These are phyloP conservation scores for Aspergillus quadricinctus DNA, from an alignment of 2,329 filamentous ascomycete genomes.

Conservation along the genomic window DNA sequence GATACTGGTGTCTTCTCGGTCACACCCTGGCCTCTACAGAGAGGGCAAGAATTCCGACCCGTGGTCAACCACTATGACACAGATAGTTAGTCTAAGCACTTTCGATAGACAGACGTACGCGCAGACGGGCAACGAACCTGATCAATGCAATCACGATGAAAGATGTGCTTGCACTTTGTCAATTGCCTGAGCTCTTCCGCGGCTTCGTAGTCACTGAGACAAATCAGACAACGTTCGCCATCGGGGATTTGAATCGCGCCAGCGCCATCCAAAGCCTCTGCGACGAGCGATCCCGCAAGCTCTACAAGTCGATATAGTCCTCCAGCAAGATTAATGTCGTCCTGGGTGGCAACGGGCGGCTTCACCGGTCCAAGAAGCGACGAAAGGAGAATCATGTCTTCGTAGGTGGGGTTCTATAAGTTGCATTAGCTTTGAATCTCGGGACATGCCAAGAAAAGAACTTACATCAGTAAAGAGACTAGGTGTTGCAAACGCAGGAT, in stretches of 20 bases:
- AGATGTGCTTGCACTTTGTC: conserved; percentile 61
- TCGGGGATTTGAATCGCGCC: conserved; percentile 35
- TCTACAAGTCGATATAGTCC: conserved; percentile 55
- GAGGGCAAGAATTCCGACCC: conserved; percentile 36
- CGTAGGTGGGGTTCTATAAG: conserved; percentile 58
- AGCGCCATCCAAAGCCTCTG: conserved; percentile 42
- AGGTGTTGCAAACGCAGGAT: conserved; percentile 65
- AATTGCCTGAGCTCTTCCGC: conserved; percentile 59
- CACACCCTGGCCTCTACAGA: conserved; percentile 40
- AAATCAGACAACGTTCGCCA: conserved; percentile 61
- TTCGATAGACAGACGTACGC: conserved; percentile 3
- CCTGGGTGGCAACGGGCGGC: conserved; percentile 62
- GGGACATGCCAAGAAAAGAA: conserved; percentile 1
- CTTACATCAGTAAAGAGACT: conserved; percentile 65
- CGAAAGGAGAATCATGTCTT: conserved; percentile 67
- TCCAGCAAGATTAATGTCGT: conserved; percentile 59
- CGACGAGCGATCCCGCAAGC: conserved; percentile 41
- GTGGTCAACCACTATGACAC: conserved; percentile 61
- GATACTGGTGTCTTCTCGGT: conserved; percentile 26
- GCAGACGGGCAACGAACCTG: conserved; percentile 48
- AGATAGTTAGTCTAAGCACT: conserved; percentile 25
- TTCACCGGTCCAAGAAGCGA: conserved; percentile 64
- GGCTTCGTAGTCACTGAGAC: conserved; percentile 61
- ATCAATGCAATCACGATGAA: conserved; percentile 66
- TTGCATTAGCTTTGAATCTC: conserved; percentile 8